Evolutionary conservation across 2,329 filamentous ascomycete species (phyloP), one percentile per base, ranked within the genome.

Genomic region (Sclerotinia glacialis): DNA sequence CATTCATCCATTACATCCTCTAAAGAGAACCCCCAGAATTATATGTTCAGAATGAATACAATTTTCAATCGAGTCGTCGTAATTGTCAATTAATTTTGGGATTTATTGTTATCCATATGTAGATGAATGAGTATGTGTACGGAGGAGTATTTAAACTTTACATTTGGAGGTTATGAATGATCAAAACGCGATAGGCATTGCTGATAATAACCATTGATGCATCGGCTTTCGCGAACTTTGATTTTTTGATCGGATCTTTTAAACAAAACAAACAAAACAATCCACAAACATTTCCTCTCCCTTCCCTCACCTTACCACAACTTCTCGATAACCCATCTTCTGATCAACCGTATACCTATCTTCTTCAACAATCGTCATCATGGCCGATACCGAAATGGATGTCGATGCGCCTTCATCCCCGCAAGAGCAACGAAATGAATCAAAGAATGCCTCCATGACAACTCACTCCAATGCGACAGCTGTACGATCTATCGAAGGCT

Each of bases 401-500:
- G 46, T 65, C n/a, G 79, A 80, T 71, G 71, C 67, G 69, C 72
- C 71, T 63, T 65, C 69, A 67, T 74, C 72, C 66, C 71, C 76
- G 58, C 74, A 78, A 65, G 79, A 81, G 68, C 77, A 79, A 72
- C 84, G 85, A 74, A 81, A 85, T 67, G 82, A 85, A 62, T 77
- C 80, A 72, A 85, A 86, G 74, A 82, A 85, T 70, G 80, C 81
- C 73, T 86, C 89, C 75, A 89, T 92, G 83, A 86, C 87, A 74
- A 93, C 91, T 8, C 85, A 86, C 73, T 82, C 84, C 47, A 89
- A 90, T 76, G 91, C 91, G 65, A 92, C 88, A 1, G 91, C 91
- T 31, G 91, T 95, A 68, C 90, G 91, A 74, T 93, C 89, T 65
- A 93, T 95, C 75, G 91, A 95, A 79, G 91, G 92, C 72, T 95